Base-by-base conservation (phyloP, 2,329 filamentous ascomycete species). In the Exserohilum turcica region DNA sequence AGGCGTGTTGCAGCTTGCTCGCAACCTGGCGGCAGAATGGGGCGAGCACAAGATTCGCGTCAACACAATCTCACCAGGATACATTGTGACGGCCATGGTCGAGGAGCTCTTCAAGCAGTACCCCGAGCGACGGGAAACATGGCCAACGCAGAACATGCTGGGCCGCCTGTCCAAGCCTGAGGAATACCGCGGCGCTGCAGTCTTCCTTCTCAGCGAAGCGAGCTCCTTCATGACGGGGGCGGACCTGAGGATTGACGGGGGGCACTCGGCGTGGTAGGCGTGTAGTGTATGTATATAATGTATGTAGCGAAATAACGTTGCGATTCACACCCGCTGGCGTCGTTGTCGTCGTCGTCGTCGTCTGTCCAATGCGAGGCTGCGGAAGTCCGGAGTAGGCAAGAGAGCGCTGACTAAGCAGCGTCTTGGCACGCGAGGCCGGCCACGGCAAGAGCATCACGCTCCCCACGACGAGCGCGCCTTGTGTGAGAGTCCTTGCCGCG, bases 141-240 rank as follows among this genome's bases (percentile, higher is more conserved):
- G 92, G 92, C 85, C 89, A 13, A 87, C 82, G 64, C 87, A 93
- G 75, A 96, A 95, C 75, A 94, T 96, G 91, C 80, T 96, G 47
- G 86, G 70, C 21, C 61, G 73, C 7, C 54, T 76, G 12, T 74
- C 70, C 2, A 62, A 48, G 10, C 74, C 74, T 0, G 52, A 57
- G 38, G 74, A 76, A 57, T 76, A 76, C 44, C 63, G 74, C 2
- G 74, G 74, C 19, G 73, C 70, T 15, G 72, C 63, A 3, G 72
- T 75, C 10, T 76, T 76, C 52, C 51, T 76, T 59, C 60, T 76
- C 52, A 76, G 74, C 49, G 72, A 75, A 31, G 73, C 73, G 5
- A 76, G 74, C 52, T 73, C 68, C 28, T 76, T 76, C 56, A 76
- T 76, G 73, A 76, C 73, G 1, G 74, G 71, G 2, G 57, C 71